Evolutionary conservation across 164 flowering plant species (phyloP), one percentile per base, ranked within the genome.

Genomic region (Stephania yunnanensis): DNA sequence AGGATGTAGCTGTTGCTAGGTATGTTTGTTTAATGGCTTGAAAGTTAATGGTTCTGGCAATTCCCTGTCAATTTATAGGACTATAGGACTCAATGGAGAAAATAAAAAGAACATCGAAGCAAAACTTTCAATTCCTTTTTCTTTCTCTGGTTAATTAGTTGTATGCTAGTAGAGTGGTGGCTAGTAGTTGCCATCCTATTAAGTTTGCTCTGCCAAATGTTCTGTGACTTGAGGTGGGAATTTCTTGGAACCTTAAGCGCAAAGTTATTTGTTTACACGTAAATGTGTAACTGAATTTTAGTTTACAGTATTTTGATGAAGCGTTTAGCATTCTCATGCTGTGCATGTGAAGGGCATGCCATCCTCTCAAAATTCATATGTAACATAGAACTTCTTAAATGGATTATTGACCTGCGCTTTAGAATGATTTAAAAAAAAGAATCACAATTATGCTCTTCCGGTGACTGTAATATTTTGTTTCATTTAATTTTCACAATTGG

Each of bases 1-100:
- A 80, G 86, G 99, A 96, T 82, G 85, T 96, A 82, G 99, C 99
- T 13, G 88, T 89, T 71, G 98, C 94, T 76, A 90, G 99, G 99
- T 96, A 73, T 68, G 10, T 72, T 64, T 69, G n/a, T 44, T 65
- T 36, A 69, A 36, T 6, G 44, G 30, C 36, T 61, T 42, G 2
- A 75, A 29, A 58, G 64, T 58, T 58, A 19, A 15, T 58, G n/a
- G 7, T 58, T 58, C 2, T 58, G 64, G 64, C 20, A 15, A n/a
- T 58, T 58, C 64, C 19, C 17, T 58, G 6, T 19, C 5, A 58
- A 36, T 36, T 36, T 2, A 4, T 2, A 36, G 2, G 42, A 36
- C 42, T 36, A 36, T 36, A 36, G 42, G 42, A 36, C 42, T 36
- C 42, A 4, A 36, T 36, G 42, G 42, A 36, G 55, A 13, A 50